Conservation (phyloP, 805 yeast species). For the Komagataella phaffii region DNA sequence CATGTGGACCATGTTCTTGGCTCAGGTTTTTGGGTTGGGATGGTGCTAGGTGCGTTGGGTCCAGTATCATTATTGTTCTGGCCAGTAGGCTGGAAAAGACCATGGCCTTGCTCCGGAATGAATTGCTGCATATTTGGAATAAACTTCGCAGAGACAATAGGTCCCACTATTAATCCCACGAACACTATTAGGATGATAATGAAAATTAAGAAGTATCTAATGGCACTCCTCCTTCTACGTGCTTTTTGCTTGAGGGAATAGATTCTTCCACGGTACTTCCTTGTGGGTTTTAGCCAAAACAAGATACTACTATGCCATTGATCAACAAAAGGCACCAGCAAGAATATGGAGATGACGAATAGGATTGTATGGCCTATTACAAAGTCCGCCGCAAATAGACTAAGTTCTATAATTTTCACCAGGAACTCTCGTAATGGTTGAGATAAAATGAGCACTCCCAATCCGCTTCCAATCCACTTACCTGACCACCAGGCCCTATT, state of each 20-base stretch:
- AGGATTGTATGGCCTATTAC: conserved; percentile 28
- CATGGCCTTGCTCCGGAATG: conserved; percentile 11
- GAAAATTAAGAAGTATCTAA: conserved; percentile 33
- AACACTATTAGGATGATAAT: conserved; percentile 20
- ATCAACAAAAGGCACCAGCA: conserved; percentile 32
- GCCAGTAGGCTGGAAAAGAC: conserved; percentile 42
- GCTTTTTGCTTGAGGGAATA: conserved; percentile 23
- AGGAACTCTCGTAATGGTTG: conserved; percentile 33
- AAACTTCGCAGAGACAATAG: conserved; percentile 34
- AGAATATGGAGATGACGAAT: conserved; percentile 23
- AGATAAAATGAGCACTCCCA: conserved; percentile 23
- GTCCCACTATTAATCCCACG: conserved; percentile 21
- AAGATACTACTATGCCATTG: conserved; percentile 34
- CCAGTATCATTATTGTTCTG: conserved; percentile 64
- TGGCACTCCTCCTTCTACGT: conserved; percentile 24
- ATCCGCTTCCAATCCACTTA: conserved; percentile 25
- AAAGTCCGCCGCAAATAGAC: conserved; percentile 33
- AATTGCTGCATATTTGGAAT: conserved; percentile 14
- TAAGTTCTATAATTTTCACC: conserved; percentile 31
- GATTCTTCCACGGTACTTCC: conserved; percentile 23
- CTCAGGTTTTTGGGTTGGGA: conserved; percentile 11
- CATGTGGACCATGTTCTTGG: neutral
- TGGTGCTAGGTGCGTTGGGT: conserved; percentile 30
- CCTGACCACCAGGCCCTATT: conserved; percentile 46
- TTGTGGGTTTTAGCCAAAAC: conserved; percentile 32